These are phyloP conservation scores for Lumnitzera littorea DNA, from an alignment of 345 rosid genomes.

Conservation along the genomic window DNA sequence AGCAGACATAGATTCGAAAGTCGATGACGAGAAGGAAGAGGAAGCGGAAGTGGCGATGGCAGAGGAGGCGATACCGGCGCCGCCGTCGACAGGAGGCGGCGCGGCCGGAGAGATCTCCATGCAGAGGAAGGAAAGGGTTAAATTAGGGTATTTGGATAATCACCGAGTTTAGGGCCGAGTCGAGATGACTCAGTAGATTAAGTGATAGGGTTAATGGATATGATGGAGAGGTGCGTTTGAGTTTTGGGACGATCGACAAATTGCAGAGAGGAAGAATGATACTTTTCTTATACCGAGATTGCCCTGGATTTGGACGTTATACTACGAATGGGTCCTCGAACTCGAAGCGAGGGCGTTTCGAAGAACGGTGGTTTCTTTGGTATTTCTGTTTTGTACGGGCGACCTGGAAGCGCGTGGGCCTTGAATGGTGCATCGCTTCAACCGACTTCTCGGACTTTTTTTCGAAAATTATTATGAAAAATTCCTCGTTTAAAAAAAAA, in stretches of 20 bases:
- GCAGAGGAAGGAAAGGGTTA: conserved; percentile 1
- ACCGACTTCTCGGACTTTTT: no score
- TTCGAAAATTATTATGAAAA: no score
- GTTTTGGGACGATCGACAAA: background rate
- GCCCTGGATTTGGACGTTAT: background rate
- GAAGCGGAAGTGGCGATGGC: conserved; percentile 6
- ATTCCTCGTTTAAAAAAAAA: no score
- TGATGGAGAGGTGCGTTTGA: background rate
- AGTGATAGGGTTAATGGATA: background rate
- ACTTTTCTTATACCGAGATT: background rate
- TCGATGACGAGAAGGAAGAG: no score
- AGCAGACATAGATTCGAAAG: conserved; percentile 6
- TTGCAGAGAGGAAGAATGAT: background rate
- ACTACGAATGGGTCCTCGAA: no score
- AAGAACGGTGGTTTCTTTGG: no score
- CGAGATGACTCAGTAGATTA: conserved; percentile 1
- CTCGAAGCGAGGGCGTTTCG: no score
- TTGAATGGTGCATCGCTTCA: no score
- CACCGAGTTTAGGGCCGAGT: background rate
- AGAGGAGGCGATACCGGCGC: conserved; percentile 14
- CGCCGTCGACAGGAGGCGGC: conserved; percentile 17
- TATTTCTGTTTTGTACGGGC: no score
- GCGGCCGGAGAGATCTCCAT: conserved; percentile 49
- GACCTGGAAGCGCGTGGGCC: no score
- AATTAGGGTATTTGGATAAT: conserved; percentile 4